A percentile compares a stretch with the other conserved stretches of the same genome.
phyloP scores from a whole-genome alignment of 2,329 filamentous ascomycete species.

The Apiospora saccharicola region DNA sequence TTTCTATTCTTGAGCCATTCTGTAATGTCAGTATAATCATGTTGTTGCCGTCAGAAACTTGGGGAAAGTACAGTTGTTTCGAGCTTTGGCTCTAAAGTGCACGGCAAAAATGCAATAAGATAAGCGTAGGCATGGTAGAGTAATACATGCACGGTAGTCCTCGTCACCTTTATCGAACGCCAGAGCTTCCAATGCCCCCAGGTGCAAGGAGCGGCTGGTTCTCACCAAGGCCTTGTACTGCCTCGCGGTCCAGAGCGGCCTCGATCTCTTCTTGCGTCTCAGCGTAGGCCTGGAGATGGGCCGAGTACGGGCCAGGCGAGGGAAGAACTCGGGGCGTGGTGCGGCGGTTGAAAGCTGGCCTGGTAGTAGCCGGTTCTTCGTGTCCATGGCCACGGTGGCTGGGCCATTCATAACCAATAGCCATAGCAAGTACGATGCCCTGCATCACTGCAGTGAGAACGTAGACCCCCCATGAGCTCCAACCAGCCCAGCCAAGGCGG shows the following conservation, averaged over 20 bases:
- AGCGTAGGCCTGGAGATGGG: constrained; percentile 44
- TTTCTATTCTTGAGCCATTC: background rate
- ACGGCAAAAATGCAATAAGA: background rate
- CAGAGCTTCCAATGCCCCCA: constrained; percentile 43
- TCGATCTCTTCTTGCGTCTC: constrained; percentile 46
- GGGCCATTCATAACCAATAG: constrained; percentile 73
- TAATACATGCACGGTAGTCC: background rate
- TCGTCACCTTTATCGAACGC: constrained; percentile 36
- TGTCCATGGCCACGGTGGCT: constrained; percentile 32
- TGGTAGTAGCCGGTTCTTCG: constrained; percentile 33
- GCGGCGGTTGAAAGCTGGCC: constrained; percentile 42
- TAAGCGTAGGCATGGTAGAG: background rate
- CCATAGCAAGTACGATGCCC: constrained; percentile 81
- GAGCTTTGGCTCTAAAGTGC: background rate
- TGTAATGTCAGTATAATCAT: background rate
- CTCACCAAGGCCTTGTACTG: constrained; percentile 43
- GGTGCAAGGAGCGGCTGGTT: constrained; percentile 45
- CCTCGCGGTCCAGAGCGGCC: constrained; percentile 43
- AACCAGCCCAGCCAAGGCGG: constrained; percentile 81
- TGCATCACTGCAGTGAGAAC: constrained; percentile 87
- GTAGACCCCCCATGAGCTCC: constrained; percentile 96
- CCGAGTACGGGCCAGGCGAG: constrained; percentile 44
- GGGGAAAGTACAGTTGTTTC: background rate
- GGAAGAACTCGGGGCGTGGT: constrained; percentile 43
- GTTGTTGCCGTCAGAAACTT: background rate